Base-by-base conservation (phyloP, 257 asterid species). In the Solanum etuberosum region DNA sequence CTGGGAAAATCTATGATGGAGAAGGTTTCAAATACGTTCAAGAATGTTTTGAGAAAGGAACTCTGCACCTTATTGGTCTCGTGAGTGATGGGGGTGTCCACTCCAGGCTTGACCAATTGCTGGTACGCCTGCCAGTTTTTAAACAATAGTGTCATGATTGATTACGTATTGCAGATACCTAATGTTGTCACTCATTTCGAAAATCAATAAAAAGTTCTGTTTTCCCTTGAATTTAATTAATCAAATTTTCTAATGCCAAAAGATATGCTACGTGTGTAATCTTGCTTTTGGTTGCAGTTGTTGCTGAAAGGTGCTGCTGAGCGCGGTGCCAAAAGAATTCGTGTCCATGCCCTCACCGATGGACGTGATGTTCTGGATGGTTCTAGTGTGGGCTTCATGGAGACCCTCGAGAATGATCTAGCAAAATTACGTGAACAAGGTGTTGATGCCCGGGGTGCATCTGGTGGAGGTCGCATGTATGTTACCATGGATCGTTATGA, bases 301-400 rank as follows among this genome's bases (percentile, higher is more conserved):
- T 90, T 97, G 88, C 94, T 97, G 86, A 97, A 94, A 91, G 99
- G 99, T 87, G 95, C 92, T 70, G 90, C 95, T 88, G 96, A 92
- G 63, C 93, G 87, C 34, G 99, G 98, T 91, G 99, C 98, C 91
- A 94, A 94, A 90, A 93, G 94, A 90, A 95, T 95, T 54, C 97
- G 99, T 37, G 96, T 94, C 86, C 99, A 97, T 90, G 88, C 93
- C 87, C 95, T 97, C 78, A 97, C 98, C 0, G 99, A 95, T 87
- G 99, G 99, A 31, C 99, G 99, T 90, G 99, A 97, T 91, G 97
- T 92, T 29, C 93, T 95, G 96, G 99, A 95, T 88, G 99, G 99
- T 77, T 65, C 98, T 43, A 97, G 99, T 87, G 90, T 95, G 48
- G 98, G 96, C 88, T 95, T 93, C 84, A 95, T 94, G 89, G 98